Base-by-base conservation (phyloP, 805 yeast species). In the Saccharomycopsis sp. region DNA sequence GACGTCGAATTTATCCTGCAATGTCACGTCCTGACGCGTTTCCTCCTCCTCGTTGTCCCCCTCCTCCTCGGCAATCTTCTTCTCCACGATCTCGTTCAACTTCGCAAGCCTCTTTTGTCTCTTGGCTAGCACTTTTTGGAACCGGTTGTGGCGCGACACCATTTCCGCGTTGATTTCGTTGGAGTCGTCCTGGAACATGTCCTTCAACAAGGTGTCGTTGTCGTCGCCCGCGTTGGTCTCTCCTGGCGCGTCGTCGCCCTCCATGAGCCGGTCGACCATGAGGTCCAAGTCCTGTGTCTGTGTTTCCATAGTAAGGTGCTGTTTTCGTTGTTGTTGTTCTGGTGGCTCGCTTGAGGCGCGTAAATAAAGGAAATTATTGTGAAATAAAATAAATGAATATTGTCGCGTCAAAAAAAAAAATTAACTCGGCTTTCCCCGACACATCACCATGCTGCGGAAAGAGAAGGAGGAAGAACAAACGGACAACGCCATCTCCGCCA, bases 141-240 rank as follows among this genome's bases (percentile, higher is more conserved):
- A 39, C 18, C 47, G 34, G 20, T 43, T 39, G 33, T 46, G 49
- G 17, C 49, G 40, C 7, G 42, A 33, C 7, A 46, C 27, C 42
- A 46, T 43, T 8, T 39, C 47, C 8, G 38, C 40, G 26, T 44
- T 44, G 12, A 44, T 44, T 4, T 26, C 18, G 16, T 30, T 34
- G 19, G 30, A 13, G 12, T 16, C 37, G 13, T 30, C 33, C n/a
- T 38, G 41, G 19, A 23, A 4, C 26, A 16, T 9, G 25, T n/a
- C 22, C 9, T n/a, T 17, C 8, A 17, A n/a, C n/a, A n/a, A n/a
- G n/a, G n/a, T n/a, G n/a, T n/a, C n/a, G 29, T 25, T n/a, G n/a
- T 25, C 29, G n/a, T 30, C 36, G 16, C 17, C n/a, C 6, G 36
- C 36, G 8, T 15, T n/a, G 8, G 22, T 25, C 27, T 25, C 27